phyloP scores from a whole-genome alignment of 108 stramenopile genomes.

The Poteriospumella lacustris region DNA sequence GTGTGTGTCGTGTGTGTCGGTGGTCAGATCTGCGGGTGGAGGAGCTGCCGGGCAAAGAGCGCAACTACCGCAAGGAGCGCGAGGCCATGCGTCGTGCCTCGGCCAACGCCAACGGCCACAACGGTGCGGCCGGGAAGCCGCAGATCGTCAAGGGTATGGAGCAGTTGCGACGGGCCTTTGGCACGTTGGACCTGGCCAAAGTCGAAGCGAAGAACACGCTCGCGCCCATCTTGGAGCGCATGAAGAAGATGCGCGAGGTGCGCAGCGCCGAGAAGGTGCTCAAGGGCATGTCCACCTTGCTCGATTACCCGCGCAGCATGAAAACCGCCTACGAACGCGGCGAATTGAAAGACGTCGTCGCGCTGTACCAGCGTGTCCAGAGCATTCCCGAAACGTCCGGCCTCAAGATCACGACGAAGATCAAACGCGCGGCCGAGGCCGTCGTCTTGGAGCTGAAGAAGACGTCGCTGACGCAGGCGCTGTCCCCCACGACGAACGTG shows the following conservation, averaged over 20 bases:
- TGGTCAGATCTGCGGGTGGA: no score
- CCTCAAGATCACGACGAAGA: neutral
- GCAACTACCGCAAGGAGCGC: no score
- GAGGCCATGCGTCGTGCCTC: no score
- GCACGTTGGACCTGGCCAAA: conserved; percentile 4
- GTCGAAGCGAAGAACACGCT: conserved; percentile 22
- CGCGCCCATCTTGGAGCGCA: conserved; percentile 17
- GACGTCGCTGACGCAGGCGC: neutral
- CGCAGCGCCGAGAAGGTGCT: conserved; percentile 14
- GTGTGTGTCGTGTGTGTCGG: no score
- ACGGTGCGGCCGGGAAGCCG: no score
- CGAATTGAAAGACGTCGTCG: neutral
- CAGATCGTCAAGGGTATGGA: no score
- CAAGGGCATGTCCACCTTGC: neutral
- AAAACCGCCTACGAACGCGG: neutral
- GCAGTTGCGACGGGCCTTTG: no score
- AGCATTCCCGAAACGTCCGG: conserved; percentile 12
- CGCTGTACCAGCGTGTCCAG: conserved; percentile 14
- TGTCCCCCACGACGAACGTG: neutral
- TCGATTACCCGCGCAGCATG: conserved; percentile 19
- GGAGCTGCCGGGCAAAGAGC: no score
- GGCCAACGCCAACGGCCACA: no score
- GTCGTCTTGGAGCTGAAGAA: neutral
- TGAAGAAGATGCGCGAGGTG: conserved; percentile 3
- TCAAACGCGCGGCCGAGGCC: neutral